A percentile compares a stretch with the other conserved stretches of the same genome.
Conservation (phyloP, 441 rosid species). For the Adansonia gregorii region DNA sequence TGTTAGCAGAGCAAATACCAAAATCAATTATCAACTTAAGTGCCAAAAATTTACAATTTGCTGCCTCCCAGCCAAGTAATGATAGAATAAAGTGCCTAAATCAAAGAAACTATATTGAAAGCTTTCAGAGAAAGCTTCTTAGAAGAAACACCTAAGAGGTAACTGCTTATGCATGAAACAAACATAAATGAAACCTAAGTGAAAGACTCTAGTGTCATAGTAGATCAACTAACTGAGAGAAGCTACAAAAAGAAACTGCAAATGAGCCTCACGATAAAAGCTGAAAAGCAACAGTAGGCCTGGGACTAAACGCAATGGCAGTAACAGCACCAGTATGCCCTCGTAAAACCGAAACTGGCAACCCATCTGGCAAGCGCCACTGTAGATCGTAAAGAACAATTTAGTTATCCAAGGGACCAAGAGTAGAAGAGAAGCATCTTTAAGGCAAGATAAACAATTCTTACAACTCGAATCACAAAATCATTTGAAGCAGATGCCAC, state of each 20-base stretch:
- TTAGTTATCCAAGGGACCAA: constrained; percentile 31
- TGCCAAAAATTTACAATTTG: constrained; percentile 21
- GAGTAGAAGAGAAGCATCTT: constrained; percentile 18
- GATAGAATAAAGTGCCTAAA: constrained; percentile 9
- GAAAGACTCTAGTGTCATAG: constrained; percentile 15
- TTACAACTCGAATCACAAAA: constrained; percentile 82
- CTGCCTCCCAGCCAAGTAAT: constrained; percentile 27
- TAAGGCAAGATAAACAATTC: constrained; percentile 34
- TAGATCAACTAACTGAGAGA: constrained; percentile 23
- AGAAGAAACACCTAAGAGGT: constrained; percentile 3
- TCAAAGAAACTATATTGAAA: constrained; percentile 21
- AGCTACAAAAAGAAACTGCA: constrained; percentile 30
- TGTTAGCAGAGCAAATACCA: constrained; percentile 34
- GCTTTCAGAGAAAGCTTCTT: constrained; percentile 24
- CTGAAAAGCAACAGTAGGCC: constrained; percentile 63
- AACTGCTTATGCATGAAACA: constrained; percentile 29
- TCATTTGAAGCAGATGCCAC: constrained; percentile 89
- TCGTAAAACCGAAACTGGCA: constrained; percentile 74
- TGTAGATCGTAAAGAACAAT: constrained; percentile 41
- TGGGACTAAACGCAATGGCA: constrained; percentile 90
- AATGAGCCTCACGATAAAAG: constrained; percentile 70
- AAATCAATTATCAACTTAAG: constrained; percentile 12
- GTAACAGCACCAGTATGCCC: constrained; percentile 86
- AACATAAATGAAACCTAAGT: constrained; percentile 23
- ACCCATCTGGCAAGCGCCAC: constrained; percentile 91